These are phyloP conservation scores for Platanus orientalis DNA, from an alignment of 164 flowering plant genomes.

Conservation along the genomic window DNA sequence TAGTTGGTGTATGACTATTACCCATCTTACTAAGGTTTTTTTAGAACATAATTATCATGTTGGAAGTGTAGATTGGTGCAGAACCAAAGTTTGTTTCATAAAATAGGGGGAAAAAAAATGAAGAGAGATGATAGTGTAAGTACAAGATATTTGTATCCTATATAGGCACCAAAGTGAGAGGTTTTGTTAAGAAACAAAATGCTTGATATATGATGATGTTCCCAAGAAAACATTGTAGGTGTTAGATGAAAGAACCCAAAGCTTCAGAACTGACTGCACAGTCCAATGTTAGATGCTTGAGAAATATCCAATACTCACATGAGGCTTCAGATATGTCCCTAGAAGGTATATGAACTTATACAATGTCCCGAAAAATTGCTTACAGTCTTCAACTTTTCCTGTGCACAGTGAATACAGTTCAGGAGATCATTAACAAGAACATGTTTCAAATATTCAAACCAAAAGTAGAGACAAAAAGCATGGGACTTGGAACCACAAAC, in stretches of 20 bases:
- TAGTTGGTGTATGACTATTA: too few species aligned
- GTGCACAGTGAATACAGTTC: conserved; percentile 21
- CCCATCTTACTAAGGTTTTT: too few species aligned
- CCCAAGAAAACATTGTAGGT: background rate
- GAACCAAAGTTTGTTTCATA: background rate
- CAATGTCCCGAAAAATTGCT: conserved; percentile 48
- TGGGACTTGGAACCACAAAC: too few species aligned
- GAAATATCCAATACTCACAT: conserved; percentile 47
- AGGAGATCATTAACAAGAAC: background rate
- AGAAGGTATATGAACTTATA: conserved; percentile 73
- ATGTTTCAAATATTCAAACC: background rate
- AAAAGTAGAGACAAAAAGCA: too few species aligned
- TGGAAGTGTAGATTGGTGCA: background rate
- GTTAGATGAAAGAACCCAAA: background rate
- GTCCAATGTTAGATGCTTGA: background rate
- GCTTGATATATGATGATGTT: conserved; percentile 4
- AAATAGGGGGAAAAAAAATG: too few species aligned
- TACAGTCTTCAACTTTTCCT: conserved; percentile 84
- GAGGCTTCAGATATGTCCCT: conserved; percentile 86
- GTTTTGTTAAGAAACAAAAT: too few species aligned
- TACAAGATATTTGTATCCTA: too few species aligned
- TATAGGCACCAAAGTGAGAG: too few species aligned
- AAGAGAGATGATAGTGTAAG: too few species aligned
- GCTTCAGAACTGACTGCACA: background rate
- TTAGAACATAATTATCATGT: background rate